Percentiles rank a stretch among this genome's conserved stretches.
phyloP scores from a whole-genome alignment of 2,329 filamentous ascomycete genomes.

The Aspergillus ruber region DNA sequence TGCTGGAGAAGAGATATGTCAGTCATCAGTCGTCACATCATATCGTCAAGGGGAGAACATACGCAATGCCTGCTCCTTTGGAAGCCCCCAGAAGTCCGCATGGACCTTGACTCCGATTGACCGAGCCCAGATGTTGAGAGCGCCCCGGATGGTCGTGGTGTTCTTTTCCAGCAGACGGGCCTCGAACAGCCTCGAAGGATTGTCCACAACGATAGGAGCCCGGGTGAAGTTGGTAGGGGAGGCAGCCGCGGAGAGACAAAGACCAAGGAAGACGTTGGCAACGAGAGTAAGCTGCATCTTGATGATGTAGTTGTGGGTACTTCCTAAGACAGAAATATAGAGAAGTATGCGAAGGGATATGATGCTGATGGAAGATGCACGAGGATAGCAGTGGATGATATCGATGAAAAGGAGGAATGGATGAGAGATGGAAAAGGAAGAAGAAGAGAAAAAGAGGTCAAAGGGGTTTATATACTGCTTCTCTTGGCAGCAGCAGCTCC shows the following conservation, averaged over 20 bases:
- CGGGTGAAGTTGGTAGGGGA: slow-evolving; percentile 1
- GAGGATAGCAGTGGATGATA: neutral
- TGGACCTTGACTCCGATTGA: slow-evolving; percentile 50
- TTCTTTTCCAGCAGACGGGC: slow-evolving; percentile 51
- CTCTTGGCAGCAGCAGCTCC: neutral
- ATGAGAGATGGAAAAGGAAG: neutral
- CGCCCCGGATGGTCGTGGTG: slow-evolving; percentile 52
- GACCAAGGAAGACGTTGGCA: slow-evolving; percentile 4
- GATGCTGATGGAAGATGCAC: neutral
- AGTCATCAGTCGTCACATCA: slow-evolving; percentile 11
- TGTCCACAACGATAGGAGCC: slow-evolving; percentile 47
- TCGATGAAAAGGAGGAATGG: neutral
- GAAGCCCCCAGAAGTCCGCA: slow-evolving; percentile 54
- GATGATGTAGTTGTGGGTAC: neutral
- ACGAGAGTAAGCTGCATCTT: slow-evolving; percentile 1
- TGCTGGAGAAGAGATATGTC: slow-evolving; percentile 26
- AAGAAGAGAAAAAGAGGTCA: neutral
- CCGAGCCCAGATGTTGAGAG: slow-evolving; percentile 42
- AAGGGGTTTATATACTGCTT: neutral
- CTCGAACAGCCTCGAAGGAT: slow-evolving; percentile 49
- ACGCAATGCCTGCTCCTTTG: slow-evolving; percentile 55
- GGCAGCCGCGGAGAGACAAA: slow-evolving; percentile 5
- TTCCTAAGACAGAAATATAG: neutral
- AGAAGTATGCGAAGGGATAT: neutral
- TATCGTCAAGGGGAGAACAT: slow-evolving; percentile 24